Evolutionary conservation across 768 basidiomycete species (phyloP).

Genomic region (Auricularia heimuer): DNA sequence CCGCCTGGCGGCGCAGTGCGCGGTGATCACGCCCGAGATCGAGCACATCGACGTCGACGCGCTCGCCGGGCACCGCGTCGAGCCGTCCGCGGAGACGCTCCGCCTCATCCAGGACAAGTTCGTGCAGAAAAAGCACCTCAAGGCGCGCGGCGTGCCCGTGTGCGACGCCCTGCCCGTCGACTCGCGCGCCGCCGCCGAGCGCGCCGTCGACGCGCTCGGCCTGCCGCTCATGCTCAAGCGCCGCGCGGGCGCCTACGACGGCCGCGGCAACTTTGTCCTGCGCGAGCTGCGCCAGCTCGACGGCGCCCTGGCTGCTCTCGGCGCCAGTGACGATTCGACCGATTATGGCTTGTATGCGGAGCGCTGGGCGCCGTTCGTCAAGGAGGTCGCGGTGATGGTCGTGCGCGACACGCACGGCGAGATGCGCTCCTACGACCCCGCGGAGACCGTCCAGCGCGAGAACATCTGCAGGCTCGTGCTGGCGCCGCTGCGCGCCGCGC

Average conservation of each 20-base stretch:
- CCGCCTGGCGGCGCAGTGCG: constrained; percentile 68
- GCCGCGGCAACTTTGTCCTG: constrained; percentile 83
- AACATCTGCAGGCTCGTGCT: constrained; percentile 91
- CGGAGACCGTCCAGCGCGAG: constrained; percentile 91
- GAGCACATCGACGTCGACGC: constrained; percentile 85
- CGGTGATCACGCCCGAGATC: constrained; percentile 90
- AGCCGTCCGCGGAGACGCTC: constrained; percentile 77
- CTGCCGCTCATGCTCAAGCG: constrained; percentile 94
- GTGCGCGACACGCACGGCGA: constrained; percentile 69
- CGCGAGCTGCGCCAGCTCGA: constrained; percentile 40
- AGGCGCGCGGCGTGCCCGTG: constrained; percentile 38
- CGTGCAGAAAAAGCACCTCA: constrained; percentile 53
- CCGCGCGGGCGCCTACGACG: constrained; percentile 92
- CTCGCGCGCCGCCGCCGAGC: constrained; percentile 39
- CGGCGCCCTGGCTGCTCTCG: constrained; percentile 36
- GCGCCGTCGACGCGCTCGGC: constrained; percentile 51
- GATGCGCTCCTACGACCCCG: constrained; percentile 76
- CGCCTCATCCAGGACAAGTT: constrained; percentile 74
- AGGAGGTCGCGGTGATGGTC: constrained; percentile 96
- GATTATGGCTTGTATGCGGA: constrained; percentile 84
- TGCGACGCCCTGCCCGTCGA: constrained; percentile 55
- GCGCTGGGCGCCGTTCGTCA: constrained; percentile 80
- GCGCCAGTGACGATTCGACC: constrained; percentile 38
- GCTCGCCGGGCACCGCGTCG: constrained; percentile 58
- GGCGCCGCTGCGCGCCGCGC: constrained; percentile 58